Conservation (phyloP, 2,329 filamentous ascomycete genomes). For the Penicillium janthinellum region DNA sequence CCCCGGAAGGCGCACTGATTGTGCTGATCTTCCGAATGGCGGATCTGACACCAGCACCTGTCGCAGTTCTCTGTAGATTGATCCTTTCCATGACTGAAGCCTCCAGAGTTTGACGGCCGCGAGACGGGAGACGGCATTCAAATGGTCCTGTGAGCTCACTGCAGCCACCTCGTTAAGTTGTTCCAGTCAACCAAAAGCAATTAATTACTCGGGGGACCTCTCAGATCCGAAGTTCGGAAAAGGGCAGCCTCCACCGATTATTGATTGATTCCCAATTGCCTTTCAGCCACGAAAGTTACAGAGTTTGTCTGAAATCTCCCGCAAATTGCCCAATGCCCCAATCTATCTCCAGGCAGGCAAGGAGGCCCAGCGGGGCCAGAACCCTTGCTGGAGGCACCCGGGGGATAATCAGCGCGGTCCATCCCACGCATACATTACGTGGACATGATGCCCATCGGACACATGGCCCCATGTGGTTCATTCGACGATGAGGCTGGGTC, state of each 20-base stretch:
- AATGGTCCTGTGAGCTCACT: background rate
- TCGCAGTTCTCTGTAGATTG: background rate
- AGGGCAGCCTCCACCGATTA: background rate
- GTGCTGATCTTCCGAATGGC: background rate
- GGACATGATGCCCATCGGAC: background rate
- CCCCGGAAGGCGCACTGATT: background rate
- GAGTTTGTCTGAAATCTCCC: background rate
- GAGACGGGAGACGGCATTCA: background rate
- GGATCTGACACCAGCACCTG: background rate
- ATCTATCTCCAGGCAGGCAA: background rate
- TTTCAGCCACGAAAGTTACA: background rate
- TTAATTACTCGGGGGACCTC: background rate
- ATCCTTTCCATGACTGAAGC: background rate
- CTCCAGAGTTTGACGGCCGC: background rate
- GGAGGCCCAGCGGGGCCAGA: background rate
- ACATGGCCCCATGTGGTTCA: background rate
- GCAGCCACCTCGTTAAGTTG: background rate
- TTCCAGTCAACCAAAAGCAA: background rate
- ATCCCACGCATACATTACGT: background rate
- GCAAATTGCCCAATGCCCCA: background rate
- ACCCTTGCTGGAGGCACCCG: background rate
- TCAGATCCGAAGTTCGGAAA: background rate
- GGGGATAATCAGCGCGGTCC: background rate
- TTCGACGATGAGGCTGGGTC: background rate
- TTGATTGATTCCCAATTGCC: background rate